A percentile compares a stretch with the other conserved stretches of the same genome.
These are phyloP conservation scores for Nemania abortiva DNA, from an alignment of 2,329 filamentous ascomycete genomes.

Conservation along the genomic window DNA sequence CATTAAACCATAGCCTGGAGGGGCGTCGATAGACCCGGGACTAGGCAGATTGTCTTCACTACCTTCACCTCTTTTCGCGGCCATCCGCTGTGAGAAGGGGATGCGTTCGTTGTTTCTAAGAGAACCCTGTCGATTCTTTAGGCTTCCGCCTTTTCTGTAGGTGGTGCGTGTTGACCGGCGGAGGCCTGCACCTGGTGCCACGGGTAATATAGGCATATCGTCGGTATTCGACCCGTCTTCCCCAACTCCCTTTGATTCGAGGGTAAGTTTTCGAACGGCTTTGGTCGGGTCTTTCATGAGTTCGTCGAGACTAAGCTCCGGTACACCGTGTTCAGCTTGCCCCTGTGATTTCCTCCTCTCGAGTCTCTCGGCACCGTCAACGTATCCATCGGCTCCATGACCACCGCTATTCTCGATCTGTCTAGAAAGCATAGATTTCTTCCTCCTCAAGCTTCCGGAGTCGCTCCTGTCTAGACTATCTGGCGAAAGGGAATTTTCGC, in stretches of 20 bases:
- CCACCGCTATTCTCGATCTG: conserved; percentile 83
- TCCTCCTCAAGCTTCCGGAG: conserved; percentile 77
- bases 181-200: conserved; percentile 80
- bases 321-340: conserved; percentile 58
- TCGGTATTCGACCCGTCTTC: conserved; percentile 62
- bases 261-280: conserved; percentile 75
- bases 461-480: conserved; percentile 66
- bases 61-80: conserved; percentile 70
- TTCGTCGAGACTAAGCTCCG: conserved; percentile 80
- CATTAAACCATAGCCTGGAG: conserved; percentile 65
- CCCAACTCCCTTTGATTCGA: conserved; percentile 62
- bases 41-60: conserved; percentile 57
- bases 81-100: conserved; percentile 79
- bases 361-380: conserved; percentile 85
- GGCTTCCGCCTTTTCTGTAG: conserved; percentile 86
- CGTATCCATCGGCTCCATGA: conserved; percentile 71
- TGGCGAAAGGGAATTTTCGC: conserved; percentile 73
- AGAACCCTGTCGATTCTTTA: conserved; percentile 87
- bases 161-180: conserved; percentile 92
- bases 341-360: conserved; percentile 77
- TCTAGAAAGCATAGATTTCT: conserved; percentile 94
- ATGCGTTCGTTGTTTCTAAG: conserved; percentile 81
- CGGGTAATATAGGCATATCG: conserved; percentile 88
- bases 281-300: conserved; percentile 83
- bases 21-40: conserved; percentile 58